Percentiles rank a stretch among this genome's conserved stretches.
phyloP scores from a whole-genome alignment of 768 basidiomycete species.

The Auricularia cornea region DNA sequence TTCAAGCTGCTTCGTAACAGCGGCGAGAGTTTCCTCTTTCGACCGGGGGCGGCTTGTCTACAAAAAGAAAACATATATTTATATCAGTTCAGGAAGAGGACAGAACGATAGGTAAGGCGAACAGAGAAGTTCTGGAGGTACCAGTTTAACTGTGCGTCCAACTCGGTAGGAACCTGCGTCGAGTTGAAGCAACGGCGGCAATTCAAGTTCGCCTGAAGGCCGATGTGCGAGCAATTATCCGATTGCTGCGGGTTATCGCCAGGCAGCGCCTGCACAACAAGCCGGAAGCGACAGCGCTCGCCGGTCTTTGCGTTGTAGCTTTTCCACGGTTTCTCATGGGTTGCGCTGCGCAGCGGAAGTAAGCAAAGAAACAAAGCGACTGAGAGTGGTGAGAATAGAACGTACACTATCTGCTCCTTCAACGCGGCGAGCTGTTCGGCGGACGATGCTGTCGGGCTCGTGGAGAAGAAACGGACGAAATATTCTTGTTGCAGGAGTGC shows the following conservation, averaged over 20 bases:
- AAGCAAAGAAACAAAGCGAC: too few species aligned
- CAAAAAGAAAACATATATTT: too few species aligned
- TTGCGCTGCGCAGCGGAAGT: too few species aligned
- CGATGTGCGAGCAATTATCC: background rate
- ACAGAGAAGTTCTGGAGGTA: background rate
- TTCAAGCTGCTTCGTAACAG: background rate
- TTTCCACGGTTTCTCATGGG: too few species aligned
- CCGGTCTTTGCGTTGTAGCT: background rate
- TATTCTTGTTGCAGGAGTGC: conserved; percentile 2
- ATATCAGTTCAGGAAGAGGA: background rate
- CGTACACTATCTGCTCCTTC: conserved; percentile 6
- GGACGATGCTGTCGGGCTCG: background rate
- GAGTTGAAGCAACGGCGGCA: background rate
- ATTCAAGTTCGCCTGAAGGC: background rate
- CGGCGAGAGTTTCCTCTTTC: background rate
- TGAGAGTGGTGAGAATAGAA: conserved; percentile 42
- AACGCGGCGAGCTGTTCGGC: conserved; percentile 8
- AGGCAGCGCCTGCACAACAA: background rate
- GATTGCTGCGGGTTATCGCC: background rate
- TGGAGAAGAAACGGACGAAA: background rate
- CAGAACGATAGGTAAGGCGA: background rate
- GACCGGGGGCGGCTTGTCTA: background rate
- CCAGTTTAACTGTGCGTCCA: too few species aligned
- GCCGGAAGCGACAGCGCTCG: background rate
- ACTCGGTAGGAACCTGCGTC: background rate